These are phyloP conservation scores for Aspergillus amoenus DNA, from an alignment of 2,329 filamentous ascomycete genomes.

Conservation along the genomic window DNA sequence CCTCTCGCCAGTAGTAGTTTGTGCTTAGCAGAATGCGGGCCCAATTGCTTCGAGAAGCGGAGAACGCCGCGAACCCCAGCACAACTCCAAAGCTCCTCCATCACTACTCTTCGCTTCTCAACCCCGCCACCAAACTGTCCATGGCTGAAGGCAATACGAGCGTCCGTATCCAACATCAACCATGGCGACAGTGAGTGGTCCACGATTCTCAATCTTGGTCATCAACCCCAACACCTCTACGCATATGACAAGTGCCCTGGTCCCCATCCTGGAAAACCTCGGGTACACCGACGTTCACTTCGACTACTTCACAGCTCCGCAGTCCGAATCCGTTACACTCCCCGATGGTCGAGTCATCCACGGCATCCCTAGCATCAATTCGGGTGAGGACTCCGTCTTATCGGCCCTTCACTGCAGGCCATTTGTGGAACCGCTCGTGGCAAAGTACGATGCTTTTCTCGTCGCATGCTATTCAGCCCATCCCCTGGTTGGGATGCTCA, in stretches of 20 bases:
- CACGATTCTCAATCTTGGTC: conserved; percentile 36
- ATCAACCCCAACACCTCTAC: conserved; percentile 49
- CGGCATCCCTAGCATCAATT: conserved; percentile 75
- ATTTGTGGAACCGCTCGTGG: conserved; percentile 47
- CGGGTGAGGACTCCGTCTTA: conserved; percentile 63
- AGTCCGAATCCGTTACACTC: conserved; percentile 26
- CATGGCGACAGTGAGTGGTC: conserved; percentile 17
- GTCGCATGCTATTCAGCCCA: conserved; percentile 89
- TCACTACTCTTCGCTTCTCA: not conserved
- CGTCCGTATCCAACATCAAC: not conserved
- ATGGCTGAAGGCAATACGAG: not conserved
- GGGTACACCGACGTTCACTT: conserved; percentile 37
- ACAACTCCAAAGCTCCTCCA: not conserved
- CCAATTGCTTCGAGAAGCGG: not conserved
- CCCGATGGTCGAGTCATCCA: conserved; percentile 31
- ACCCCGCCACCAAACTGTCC: not conserved
- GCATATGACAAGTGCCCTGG: conserved; percentile 45
- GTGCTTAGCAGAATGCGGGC: not conserved
- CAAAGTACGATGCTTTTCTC: conserved; percentile 68
- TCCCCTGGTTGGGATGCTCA: conserved; percentile 66
- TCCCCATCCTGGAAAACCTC: conserved; percentile 39
- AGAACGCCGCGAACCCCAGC: not conserved
- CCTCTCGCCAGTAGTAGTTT: not conserved
- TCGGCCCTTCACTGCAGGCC: conserved; percentile 64
- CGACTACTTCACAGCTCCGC: conserved; percentile 42